Base-by-base conservation (phyloP, 1,284 basidiomycete species). In the Bondarzewia mesenterica region DNA sequence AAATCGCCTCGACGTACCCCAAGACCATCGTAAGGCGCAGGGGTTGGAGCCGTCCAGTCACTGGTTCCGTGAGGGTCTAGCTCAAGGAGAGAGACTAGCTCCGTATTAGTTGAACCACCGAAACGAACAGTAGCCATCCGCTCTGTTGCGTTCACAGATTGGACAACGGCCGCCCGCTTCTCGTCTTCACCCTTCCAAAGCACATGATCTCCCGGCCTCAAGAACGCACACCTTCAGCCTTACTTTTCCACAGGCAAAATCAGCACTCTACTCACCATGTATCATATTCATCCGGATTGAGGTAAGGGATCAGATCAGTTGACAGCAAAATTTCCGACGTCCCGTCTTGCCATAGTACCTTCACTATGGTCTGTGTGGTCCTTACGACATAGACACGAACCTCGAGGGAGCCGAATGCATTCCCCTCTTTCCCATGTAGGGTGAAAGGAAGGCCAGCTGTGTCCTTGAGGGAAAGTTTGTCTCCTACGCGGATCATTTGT, bases 311-410 rank as follows among this genome's bases (percentile, higher is more conserved):
- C 29, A 94, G 69, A 14, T 81, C 74, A 18, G 70, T 77, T 3
- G 90, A 75, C 43, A 66, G 73, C 20, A 83, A 47, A 4, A 74
- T 77, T 58, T 85, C 80, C 49, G 65, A 71, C 7, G 69, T 72
- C 16, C 91, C 92, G 61, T 93, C 85, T 69, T 96, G 93, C 93
- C 93, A 97, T 15, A 93, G 63, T 25, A 96, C 72, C n/a, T 76
- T 74, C 25, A 89, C 71, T 10, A 66, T 72, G 8, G 89, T 88
- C 48, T 77, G 69, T 6, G 86, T 88, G 63, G 88, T 81, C 38
- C 72, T 74, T 41, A 95, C 82, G 21, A 77, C 70, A 52, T 82
- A 75, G 1, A 78, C 76, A 32, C 74, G 71, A 18, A 85, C 75
- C 36, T 68, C 63, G 37, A 85, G 62, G 43, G 66, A 58, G 18